Evolutionary conservation across 768 basidiomycete species (phyloP).

Genomic region (Chlorophyllum brunneum): DNA sequence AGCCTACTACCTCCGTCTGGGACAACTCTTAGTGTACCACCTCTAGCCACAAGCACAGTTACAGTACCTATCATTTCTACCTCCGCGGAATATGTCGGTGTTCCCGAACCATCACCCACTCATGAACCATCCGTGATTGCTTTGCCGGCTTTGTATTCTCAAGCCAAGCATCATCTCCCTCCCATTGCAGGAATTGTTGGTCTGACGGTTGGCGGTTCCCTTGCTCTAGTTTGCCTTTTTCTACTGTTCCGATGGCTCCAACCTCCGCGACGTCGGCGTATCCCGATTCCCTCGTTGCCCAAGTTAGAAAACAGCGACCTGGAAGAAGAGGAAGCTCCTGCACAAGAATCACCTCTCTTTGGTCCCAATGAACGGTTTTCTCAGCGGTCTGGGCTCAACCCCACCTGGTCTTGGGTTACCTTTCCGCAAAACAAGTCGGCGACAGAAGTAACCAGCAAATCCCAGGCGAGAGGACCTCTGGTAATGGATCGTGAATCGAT

Average conservation of each 20-base stretch:
- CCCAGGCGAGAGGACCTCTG: background rate
- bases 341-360: constrained; percentile 68
- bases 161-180: background rate
- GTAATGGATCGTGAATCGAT: constrained; percentile 6
- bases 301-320: constrained; percentile 56
- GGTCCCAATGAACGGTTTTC: constrained; percentile 67
- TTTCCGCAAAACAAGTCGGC: constrained; percentile 37
- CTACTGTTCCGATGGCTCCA: constrained; percentile 44
- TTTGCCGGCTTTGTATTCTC: background rate
- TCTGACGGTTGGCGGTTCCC: constrained; percentile 47
- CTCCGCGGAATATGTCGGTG: background rate
- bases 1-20: constrained; percentile 12
- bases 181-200: constrained; percentile 32
- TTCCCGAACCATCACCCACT: background rate
- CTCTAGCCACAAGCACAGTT: constrained; percentile 4
- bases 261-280: constrained; percentile 48
- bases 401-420: constrained; percentile 56
- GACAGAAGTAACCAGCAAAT: constrained; percentile 13
- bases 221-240: constrained; percentile 44
- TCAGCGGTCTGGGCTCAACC: constrained; percentile 37
- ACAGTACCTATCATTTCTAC: background rate
- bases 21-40: constrained; percentile 13
- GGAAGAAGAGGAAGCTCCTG: constrained; percentile 32
- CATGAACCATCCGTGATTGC: background rate
- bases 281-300: constrained; percentile 71